These are phyloP conservation scores for Coriaria nepalensis DNA, from an alignment of 306 rosid species.

Conservation along the genomic window DNA sequence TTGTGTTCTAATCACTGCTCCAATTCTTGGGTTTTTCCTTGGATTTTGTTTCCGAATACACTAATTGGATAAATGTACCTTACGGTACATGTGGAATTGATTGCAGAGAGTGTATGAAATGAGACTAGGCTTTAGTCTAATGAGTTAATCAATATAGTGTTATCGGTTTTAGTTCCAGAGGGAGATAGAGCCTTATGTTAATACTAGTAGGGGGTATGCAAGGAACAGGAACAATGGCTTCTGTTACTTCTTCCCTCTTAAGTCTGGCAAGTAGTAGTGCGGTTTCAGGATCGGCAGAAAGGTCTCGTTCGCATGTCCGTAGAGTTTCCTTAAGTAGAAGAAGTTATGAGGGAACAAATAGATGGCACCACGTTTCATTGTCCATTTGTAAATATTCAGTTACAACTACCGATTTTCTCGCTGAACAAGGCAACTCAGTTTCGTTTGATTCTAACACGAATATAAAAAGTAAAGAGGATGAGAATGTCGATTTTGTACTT, in stretches of 20 bases:
- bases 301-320: constrained; percentile 41
- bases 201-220: constrained; percentile 55
- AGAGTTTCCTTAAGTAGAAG: constrained; percentile 59
- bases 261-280: constrained; percentile 48
- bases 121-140: constrained; percentile 13
- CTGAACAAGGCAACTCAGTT: constrained; percentile 66
- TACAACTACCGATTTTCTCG: constrained; percentile 63
- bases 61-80: too few species aligned
- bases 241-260: constrained; percentile 61
- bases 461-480: constrained; percentile 35
- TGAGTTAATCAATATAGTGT: constrained; percentile 12
- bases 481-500: constrained; percentile 45
- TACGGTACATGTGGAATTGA: not conserved
- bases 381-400: constrained; percentile 85
- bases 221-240: constrained; percentile 80
- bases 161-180: constrained; percentile 3
- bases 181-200: constrained; percentile 21
- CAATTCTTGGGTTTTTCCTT: not conserved
- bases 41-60: not conserved
- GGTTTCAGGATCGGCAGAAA: constrained; percentile 42
- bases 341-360: constrained; percentile 31
- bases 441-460: constrained; percentile 60
- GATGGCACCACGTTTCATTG: constrained; percentile 66
- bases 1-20: not conserved
- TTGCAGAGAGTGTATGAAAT: not conserved